Evolutionary conservation across 306 rosid species (phyloP).

Genomic region (Acacia melanoxylon): DNA sequence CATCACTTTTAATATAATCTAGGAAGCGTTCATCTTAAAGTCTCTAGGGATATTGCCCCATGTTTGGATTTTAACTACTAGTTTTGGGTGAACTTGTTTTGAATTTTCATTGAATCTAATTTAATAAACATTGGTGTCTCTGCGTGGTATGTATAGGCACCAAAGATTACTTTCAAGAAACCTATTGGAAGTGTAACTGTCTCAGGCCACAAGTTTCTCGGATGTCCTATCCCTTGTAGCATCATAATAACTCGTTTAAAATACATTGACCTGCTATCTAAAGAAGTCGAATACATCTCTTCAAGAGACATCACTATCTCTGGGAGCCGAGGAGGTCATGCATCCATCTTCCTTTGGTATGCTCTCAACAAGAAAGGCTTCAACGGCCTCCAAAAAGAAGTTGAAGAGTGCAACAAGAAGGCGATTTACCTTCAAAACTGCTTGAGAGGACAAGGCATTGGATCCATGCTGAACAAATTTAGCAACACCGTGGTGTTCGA

Average conservation of each 20-base stretch:
- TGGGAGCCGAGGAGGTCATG: conserved; percentile 67
- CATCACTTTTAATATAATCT: background rate
- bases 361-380: conserved; percentile 57
- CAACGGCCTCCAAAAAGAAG: conserved; percentile 50
- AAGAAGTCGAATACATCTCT: conserved; percentile 27
- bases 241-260: conserved; percentile 48
- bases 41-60: background rate
- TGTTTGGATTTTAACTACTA: background rate
- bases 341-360: conserved; percentile 62
- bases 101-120: background rate
- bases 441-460: conserved; percentile 43
- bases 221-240: background rate
- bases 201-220: background rate
- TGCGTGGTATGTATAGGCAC: background rate
- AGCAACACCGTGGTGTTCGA: conserved; percentile 42
- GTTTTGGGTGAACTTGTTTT: background rate
- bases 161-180: conserved; percentile 7
- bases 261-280: conserved; percentile 52
- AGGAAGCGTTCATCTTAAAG: background rate
- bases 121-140: no score
- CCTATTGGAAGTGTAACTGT: background rate
- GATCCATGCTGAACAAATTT: conserved; percentile 59
- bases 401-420: conserved; percentile 56
- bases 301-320: conserved; percentile 60
- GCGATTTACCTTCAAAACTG: conserved; percentile 53